Conservation (phyloP, 257 asterid species). For the Coffea canephora region DNA sequence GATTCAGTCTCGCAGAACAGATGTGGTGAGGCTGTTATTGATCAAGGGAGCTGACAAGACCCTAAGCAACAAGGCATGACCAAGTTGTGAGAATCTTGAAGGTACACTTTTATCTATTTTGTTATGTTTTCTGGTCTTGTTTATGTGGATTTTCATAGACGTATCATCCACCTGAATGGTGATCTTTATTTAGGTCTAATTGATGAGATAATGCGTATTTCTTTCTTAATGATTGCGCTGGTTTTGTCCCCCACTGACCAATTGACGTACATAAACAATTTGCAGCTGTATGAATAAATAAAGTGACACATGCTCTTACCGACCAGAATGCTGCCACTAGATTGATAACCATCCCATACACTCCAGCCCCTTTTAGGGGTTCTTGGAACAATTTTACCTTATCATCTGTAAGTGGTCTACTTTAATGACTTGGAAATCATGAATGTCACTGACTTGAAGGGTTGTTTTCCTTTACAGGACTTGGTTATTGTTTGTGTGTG, state of each 20-base stretch:
- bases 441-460: not conserved
- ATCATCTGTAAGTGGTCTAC: not conserved
- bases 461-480: not conserved
- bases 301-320: not conserved
- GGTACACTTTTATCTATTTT: not conserved
- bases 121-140: not conserved
- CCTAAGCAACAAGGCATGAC: constrained; percentile 52
- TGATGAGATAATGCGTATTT: not conserved
- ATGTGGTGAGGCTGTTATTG: constrained; percentile 71
- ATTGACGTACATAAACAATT: not conserved
- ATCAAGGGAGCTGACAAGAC: constrained; percentile 85
- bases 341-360: not conserved
- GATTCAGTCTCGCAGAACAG: constrained; percentile 87
- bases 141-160: not conserved
- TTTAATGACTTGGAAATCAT: not conserved
- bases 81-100: not conserved
- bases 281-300: not conserved
- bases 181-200: not conserved
- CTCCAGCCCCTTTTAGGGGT: not conserved
- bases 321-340: not conserved
- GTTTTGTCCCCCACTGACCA: not conserved
- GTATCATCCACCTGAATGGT: not conserved
- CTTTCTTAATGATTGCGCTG: not conserved
- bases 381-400: not conserved
- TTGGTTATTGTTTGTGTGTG: not conserved